Conservation (phyloP, 2,329 filamentous ascomycete species). For the Fusarium dimerum region DNA sequence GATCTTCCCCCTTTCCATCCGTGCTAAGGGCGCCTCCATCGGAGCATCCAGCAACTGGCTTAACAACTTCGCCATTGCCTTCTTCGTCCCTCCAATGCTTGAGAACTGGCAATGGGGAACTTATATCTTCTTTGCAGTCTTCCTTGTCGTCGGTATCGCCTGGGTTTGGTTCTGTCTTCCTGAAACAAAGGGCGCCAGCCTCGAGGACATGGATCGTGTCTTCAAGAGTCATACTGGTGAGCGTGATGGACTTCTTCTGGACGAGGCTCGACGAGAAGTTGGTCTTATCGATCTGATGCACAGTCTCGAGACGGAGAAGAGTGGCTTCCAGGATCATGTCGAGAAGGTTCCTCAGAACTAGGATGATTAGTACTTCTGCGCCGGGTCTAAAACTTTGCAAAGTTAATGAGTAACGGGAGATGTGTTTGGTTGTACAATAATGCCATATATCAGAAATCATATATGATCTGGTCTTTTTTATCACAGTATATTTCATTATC, state of each 20-base stretch:
- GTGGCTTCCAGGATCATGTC: too few species aligned
- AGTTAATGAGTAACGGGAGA: too few species aligned
- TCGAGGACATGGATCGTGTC: conserved; percentile 56
- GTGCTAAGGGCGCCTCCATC: conserved; percentile 46
- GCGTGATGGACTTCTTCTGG: conserved; percentile 6
- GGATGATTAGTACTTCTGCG: too few species aligned
- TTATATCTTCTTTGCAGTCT: conserved; percentile 58
- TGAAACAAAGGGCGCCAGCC: conserved; percentile 55
- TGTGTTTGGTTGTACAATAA: too few species aligned
- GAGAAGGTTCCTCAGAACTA: too few species aligned
- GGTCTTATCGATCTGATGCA: too few species aligned
- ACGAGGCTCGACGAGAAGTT: too few species aligned
- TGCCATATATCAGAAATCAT: too few species aligned
- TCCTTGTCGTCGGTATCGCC: conserved; percentile 47
- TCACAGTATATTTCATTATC: too few species aligned
- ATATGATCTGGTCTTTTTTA: too few species aligned
- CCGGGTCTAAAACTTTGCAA: too few species aligned
- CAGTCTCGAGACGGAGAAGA: too few species aligned
- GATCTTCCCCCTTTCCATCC: conserved; percentile 47
- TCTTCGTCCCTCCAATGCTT: conserved; percentile 45
- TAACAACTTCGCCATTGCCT: conserved; percentile 49
- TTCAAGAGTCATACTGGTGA: conserved; percentile 44
- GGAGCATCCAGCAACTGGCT: conserved; percentile 46
- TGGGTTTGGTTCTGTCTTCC: conserved; percentile 55
- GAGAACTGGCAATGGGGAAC: conserved; percentile 47